phyloP scores from a whole-genome alignment of 441 rosid species.

The Erysimum pusillum region DNA sequence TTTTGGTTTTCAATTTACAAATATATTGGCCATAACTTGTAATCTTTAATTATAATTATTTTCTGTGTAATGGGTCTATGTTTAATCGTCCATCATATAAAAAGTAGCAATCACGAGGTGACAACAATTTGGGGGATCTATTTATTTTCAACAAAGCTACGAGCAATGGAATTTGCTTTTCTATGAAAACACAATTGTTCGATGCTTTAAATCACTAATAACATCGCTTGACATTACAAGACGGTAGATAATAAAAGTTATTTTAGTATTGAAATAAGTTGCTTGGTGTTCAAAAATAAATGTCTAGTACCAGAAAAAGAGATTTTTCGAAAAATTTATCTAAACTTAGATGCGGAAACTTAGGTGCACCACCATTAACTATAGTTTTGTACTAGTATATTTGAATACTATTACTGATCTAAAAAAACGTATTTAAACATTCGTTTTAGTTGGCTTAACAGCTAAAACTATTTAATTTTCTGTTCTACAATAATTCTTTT shows the following conservation, averaged over 20 bases:
- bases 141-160: constrained; percentile 64
- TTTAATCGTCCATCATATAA: constrained; percentile 41
- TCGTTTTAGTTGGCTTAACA: background rate
- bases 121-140: constrained; percentile 55
- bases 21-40: constrained; percentile 24
- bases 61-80: constrained; percentile 41
- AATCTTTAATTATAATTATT: constrained; percentile 7
- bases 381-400: too few species aligned
- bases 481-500: background rate
- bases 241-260: background rate
- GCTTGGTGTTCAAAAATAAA: too few species aligned
- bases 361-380: too few species aligned
- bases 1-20: background rate
- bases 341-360: background rate
- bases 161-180: constrained; percentile 60
- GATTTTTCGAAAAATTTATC: background rate
- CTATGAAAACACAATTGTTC: constrained; percentile 21
- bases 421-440: background rate
- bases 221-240: constrained; percentile 35
- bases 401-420: background rate
- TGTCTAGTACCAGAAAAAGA: background rate
- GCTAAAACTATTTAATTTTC: background rate
- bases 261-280: constrained; percentile 3
- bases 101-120: constrained; percentile 45
- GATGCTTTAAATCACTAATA: constrained; percentile 40